phyloP scores from a whole-genome alignment of 179 eudicot species.

The Drosera spatulata region DNA sequence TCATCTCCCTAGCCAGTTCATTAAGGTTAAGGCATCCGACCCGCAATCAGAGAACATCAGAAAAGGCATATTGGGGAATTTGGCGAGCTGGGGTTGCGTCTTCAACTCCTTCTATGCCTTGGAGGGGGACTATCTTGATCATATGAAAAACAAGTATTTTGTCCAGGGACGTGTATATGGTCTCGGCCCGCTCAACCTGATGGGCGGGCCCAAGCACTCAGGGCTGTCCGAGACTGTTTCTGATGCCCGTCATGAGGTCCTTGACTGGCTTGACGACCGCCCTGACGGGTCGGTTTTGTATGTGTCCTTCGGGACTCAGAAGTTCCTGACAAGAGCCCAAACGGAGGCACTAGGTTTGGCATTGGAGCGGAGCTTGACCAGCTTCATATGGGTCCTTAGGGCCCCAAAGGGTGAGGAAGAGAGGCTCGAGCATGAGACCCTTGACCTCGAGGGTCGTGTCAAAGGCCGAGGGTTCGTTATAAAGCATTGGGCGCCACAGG shows the following conservation, averaged over 20 bases:
- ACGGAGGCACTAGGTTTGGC: constrained; percentile 42
- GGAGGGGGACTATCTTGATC: constrained; percentile 33
- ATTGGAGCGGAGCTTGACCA: constrained; percentile 35
- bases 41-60: constrained; percentile 21
- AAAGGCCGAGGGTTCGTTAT: background rate
- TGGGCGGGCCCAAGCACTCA: constrained; percentile 4
- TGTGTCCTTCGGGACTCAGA: constrained; percentile 73
- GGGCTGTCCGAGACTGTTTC: constrained; percentile 7
- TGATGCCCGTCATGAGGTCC: constrained; percentile 5
- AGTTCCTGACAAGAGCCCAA: constrained; percentile 35
- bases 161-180: constrained; percentile 26
- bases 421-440: constrained; percentile 15
- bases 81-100: constrained; percentile 34
- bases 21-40: constrained; percentile 19
- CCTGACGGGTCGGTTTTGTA: constrained; percentile 41
- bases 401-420: constrained; percentile 12
- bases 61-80: constrained; percentile 29
- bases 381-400: constrained; percentile 54
- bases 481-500: constrained; percentile 1
- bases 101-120: constrained; percentile 32
- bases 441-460: constrained; percentile 16
- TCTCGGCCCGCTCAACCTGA: constrained; percentile 31
- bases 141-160: constrained; percentile 10
- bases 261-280: constrained; percentile 44
- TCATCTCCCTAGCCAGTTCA: constrained; percentile 21